These are phyloP conservation scores for Micractinium sp. DNA, from an alignment of 139 green algal species.

Conservation along the genomic window DNA sequence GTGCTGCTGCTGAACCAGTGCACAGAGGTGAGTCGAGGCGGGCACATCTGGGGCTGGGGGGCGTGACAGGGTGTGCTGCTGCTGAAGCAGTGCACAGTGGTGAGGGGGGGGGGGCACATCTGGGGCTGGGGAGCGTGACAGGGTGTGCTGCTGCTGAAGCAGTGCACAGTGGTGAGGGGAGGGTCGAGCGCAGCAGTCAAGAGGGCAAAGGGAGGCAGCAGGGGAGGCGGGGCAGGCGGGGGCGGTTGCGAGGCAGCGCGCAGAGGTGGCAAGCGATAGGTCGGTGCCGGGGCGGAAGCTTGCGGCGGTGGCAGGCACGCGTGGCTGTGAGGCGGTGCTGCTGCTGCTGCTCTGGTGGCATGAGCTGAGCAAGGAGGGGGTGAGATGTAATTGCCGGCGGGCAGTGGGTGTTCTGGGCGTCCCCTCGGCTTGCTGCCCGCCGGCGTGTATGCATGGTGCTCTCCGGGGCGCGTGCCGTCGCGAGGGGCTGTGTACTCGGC, in stretches of 20 bases:
- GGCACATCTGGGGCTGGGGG: constrained; percentile 86
- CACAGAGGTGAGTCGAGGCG: constrained; percentile 68
- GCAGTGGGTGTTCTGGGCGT: too few relatives aligned
- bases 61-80: constrained; percentile 77
- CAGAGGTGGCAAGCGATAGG: not conserved
- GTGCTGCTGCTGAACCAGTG: constrained; percentile 82
- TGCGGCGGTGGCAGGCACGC: too few relatives aligned
- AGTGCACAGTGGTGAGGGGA: constrained; percentile 70
- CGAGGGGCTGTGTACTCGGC: too few relatives aligned
- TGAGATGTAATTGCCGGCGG: too few relatives aligned
- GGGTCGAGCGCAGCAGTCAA: too few relatives aligned
- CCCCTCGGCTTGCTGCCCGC: not conserved
- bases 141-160: constrained; percentile 84
- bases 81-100: constrained; percentile 85
- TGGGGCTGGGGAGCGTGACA: constrained; percentile 82
- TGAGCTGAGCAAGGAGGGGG: too few relatives aligned
- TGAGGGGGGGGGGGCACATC: constrained; percentile 41
- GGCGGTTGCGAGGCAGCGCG: not conserved
- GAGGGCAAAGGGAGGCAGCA: too few relatives aligned
- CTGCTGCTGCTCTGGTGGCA: too few relatives aligned
- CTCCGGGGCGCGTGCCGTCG: too few relatives aligned
- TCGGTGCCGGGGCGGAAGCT: too few relatives aligned
- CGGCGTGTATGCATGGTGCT: too few relatives aligned
- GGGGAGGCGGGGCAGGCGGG: not conserved
- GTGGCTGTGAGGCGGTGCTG: too few relatives aligned